Conservation (phyloP, 805 yeast species). For the Zygosaccharomyces bisporus region DNA sequence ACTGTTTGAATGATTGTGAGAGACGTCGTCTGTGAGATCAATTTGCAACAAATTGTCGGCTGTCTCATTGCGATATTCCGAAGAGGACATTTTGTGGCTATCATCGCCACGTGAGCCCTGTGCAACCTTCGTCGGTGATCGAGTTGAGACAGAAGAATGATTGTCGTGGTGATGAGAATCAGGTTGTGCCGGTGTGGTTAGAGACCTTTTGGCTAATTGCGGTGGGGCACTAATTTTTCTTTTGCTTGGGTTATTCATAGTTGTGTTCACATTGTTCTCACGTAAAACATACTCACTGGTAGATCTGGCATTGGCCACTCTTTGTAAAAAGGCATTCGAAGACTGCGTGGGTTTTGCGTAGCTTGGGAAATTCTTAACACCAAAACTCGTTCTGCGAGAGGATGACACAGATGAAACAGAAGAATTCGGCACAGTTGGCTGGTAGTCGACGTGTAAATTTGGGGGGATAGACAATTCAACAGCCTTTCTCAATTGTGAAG, state of each 20-base stretch:
- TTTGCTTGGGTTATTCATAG: slow-evolving; percentile 3
- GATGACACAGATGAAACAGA: slow-evolving; percentile 13
- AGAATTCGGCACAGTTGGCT: slow-evolving; percentile 14
- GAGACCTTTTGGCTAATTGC: slow-evolving; percentile 5
- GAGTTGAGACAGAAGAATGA: neutral
- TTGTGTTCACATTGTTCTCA: slow-evolving; percentile 10
- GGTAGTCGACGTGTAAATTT: slow-evolving; percentile 27
- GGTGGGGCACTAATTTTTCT: slow-evolving; percentile 30
- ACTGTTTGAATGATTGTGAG: slow-evolving; percentile 25
- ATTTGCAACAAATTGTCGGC: slow-evolving; percentile 18
- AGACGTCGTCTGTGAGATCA: slow-evolving; percentile 32
- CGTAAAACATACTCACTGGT: slow-evolving; percentile 25
- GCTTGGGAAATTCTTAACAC: slow-evolving; percentile 26
- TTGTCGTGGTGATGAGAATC: neutral
- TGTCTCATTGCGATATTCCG: neutral
- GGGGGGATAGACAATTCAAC: slow-evolving; percentile 57
- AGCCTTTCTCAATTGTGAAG: slow-evolving; percentile 45
- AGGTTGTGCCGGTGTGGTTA: neutral
- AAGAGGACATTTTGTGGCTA: neutral
- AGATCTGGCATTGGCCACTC: slow-evolving; percentile 21
- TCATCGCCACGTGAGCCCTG: neutral
- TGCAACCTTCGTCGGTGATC: neutral
- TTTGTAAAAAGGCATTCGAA: slow-evolving; percentile 13
- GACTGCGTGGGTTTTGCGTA: slow-evolving; percentile 34
- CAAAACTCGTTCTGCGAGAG: slow-evolving; percentile 41